phyloP scores from a whole-genome alignment of 306 rosid genomes.

The Glycyrrhiza uralensis region DNA sequence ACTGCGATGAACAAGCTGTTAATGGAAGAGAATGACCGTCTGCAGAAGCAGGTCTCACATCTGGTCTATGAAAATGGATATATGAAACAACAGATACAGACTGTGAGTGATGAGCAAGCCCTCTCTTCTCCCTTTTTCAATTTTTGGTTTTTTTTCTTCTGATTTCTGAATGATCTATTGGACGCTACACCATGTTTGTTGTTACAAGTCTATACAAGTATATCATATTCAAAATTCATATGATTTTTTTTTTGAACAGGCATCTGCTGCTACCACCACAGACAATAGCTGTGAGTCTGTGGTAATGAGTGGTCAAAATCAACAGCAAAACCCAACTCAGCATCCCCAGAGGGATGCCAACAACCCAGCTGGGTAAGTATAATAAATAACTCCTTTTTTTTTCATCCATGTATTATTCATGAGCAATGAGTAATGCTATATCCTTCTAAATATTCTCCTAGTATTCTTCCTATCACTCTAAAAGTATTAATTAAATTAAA shows the following conservation, averaged over 20 bases:
- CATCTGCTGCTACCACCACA: constrained; percentile 86
- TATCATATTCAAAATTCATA: not conserved
- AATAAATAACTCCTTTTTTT: not conserved
- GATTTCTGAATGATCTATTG: not conserved
- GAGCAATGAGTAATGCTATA: too few species aligned
- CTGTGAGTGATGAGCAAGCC: constrained; percentile 35
- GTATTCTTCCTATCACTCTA: too few species aligned
- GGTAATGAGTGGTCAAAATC: constrained; percentile 98
- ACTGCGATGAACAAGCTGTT: constrained; percentile 86
- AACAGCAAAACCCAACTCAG: constrained; percentile 99
- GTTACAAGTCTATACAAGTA: not conserved
- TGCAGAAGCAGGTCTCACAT: constrained; percentile 97
- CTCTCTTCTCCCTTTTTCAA: not conserved
- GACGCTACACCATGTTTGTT: not conserved
- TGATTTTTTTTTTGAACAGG: constrained; percentile 33
- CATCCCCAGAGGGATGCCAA: constrained; percentile 87
- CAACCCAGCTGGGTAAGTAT: constrained; percentile 99
- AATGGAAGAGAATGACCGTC: constrained; percentile 98
- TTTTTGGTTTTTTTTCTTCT: not conserved
- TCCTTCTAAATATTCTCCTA: too few species aligned
- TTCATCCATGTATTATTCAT: too few species aligned
- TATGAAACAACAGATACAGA: constrained; percentile 76
- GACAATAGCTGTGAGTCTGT: constrained; percentile 99
- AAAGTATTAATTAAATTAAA: too few species aligned
- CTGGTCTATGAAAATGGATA: constrained; percentile 90